Conservation (phyloP, 108 stramenopile genomes). For the Skeletonema costatum region DNA sequence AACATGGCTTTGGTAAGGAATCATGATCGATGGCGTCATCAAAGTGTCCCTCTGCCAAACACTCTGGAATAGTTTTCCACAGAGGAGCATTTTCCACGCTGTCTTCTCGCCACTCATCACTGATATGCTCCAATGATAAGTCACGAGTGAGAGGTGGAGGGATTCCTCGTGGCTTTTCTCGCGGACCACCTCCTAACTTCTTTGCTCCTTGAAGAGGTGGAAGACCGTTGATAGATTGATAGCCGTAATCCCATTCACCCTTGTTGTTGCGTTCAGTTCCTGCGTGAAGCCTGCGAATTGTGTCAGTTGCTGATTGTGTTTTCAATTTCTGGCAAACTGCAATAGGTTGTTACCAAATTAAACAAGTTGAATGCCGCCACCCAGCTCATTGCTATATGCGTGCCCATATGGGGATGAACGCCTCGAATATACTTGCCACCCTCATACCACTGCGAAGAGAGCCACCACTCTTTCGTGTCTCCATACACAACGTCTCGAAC, state of each 20-base stretch:
- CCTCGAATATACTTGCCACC: slow-evolving; percentile 46
- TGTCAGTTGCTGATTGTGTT: neutral
- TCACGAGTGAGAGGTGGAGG: slow-evolving; percentile 68
- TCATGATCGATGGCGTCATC: slow-evolving; percentile 1
- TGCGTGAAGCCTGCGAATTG: slow-evolving; percentile 20
- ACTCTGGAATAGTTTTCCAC: slow-evolving; percentile 33
- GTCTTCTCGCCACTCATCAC: slow-evolving; percentile 54
- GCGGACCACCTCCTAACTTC: slow-evolving; percentile 49
- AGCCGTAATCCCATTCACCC: slow-evolving; percentile 23
- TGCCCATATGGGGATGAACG: slow-evolving; percentile 82
- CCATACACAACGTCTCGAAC: slow-evolving; percentile 77
- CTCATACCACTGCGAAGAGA: slow-evolving; percentile 64
- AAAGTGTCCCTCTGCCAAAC: slow-evolving; percentile 10
- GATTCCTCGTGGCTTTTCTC: slow-evolving; percentile 54
- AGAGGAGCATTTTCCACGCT: slow-evolving; percentile 6
- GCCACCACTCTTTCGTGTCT: slow-evolving; percentile 68
- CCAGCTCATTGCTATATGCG: slow-evolving; percentile 71
- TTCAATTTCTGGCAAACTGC: slow-evolving; percentile 37
- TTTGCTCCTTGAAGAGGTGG: slow-evolving; percentile 17
- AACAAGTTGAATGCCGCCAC: slow-evolving; percentile 73
- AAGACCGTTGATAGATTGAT: slow-evolving; percentile 25
- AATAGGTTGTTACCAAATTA: slow-evolving; percentile 68
- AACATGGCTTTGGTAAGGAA: slow-evolving; percentile 49
- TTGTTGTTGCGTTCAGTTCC: slow-evolving; percentile 17
- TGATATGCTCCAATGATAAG: slow-evolving; percentile 63